Evolutionary conservation across 2,329 filamentous ascomycete genomes (phyloP).

Genomic region (Calycina marina): DNA sequence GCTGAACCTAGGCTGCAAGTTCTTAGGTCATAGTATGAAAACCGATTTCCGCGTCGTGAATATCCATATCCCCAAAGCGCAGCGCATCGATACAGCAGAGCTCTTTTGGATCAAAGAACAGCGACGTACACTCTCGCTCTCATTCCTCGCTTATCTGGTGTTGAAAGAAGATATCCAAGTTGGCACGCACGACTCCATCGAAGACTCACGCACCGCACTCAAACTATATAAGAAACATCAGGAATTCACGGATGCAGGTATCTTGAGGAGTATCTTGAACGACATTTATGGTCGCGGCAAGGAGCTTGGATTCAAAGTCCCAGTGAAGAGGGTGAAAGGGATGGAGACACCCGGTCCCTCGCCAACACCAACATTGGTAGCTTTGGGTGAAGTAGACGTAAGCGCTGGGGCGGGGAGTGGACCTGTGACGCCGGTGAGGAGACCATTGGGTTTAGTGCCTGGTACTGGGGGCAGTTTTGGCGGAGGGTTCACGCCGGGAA

Average conservation of each 20-base stretch:
- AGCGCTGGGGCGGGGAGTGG: constrained; percentile 11
- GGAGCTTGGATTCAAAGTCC: constrained; percentile 41
- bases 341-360: constrained; percentile 43
- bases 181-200: constrained; percentile 86
- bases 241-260: constrained; percentile 75
- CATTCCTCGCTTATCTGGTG: constrained; percentile 82
- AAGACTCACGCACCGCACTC: constrained; percentile 83
- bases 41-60: constrained; percentile 98
- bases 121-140: constrained; percentile 74
- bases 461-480: constrained; percentile 24
- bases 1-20: constrained; percentile 84
- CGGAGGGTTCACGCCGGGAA: constrained; percentile 31
- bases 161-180: constrained; percentile 90
- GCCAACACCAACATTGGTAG: too few relatives aligned
- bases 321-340: too few relatives aligned
- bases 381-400: too few relatives aligned
- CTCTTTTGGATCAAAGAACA: constrained; percentile 74
- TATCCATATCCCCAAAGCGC: constrained; percentile 79
- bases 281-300: constrained; percentile 64
- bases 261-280: constrained; percentile 69
- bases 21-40: constrained; percentile 83
- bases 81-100: constrained; percentile 89
- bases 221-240: constrained; percentile 80
- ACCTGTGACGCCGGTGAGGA: constrained; percentile 34
- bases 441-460: constrained; percentile 24